Percentiles rank a stretch among this genome's conserved stretches.
Conservation (phyloP, 306 rosid species). For the Canavalia gladiata region DNA sequence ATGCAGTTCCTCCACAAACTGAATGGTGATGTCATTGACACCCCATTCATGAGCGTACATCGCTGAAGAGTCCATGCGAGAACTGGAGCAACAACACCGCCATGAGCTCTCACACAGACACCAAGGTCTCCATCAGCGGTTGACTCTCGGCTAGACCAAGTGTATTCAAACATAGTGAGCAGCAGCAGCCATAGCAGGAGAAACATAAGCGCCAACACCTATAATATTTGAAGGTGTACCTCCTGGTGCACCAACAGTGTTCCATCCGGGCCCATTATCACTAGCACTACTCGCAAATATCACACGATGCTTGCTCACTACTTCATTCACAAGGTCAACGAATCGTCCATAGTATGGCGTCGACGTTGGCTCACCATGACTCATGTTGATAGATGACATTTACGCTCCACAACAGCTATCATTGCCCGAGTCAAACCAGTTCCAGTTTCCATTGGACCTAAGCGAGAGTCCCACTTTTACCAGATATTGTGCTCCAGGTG, state of each 20-base stretch:
- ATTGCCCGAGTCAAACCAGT: conserved; percentile 95
- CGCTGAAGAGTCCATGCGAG: conserved; percentile 98
- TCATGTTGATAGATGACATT: conserved; percentile 98
- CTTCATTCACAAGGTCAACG: conserved; percentile 95
- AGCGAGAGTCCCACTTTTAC: conserved; percentile 97
- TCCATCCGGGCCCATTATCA: conserved; percentile 97
- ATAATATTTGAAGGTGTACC: conserved; percentile 94
- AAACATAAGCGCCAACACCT: conserved; percentile 96
- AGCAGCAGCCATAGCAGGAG: conserved; percentile 99
- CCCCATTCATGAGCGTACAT: conserved; percentile 99
- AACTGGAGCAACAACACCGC: conserved; percentile 97
- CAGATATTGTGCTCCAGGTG: conserved; percentile 99
- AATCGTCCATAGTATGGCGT: conserved; percentile 98
- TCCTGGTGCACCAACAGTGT: conserved; percentile 99
- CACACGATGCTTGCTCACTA: conserved; percentile 82
- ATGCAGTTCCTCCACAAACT: conserved; percentile 97
- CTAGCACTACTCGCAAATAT: conserved; percentile 98
- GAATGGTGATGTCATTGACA: conserved; percentile 98
- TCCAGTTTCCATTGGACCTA: conserved; percentile 98
- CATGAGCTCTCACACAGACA: conserved; percentile 95
- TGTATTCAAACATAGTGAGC: conserved; percentile 95
- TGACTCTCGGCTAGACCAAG: conserved; percentile 99
- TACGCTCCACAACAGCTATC: conserved; percentile 97
- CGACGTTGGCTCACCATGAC: conserved; percentile 91
- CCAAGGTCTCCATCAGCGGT: conserved; percentile 96